These are phyloP conservation scores for Coemansia sp. DNA, from an alignment of 192 early-diverging fungal genomes.

Conservation along the genomic window DNA sequence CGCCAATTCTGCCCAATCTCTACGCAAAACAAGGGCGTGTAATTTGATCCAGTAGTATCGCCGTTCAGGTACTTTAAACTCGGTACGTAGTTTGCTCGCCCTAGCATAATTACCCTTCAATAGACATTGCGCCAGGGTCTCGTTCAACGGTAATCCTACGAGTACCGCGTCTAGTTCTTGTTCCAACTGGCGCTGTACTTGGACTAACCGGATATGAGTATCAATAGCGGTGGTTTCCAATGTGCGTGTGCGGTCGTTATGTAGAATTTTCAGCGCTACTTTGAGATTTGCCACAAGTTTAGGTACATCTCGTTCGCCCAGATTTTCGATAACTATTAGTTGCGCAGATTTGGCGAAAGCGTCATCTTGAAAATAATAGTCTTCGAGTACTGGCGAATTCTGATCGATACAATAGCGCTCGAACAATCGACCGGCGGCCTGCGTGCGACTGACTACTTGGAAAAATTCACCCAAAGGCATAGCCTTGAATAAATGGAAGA, in stretches of 20 bases:
- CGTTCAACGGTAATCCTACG: constrained; percentile 75
- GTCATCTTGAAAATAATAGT: constrained; percentile 99
- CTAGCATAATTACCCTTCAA: constrained; percentile 67
- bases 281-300: constrained; percentile 73
- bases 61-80: constrained; percentile 87
- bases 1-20: constrained; percentile 89
- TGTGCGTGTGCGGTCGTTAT: constrained; percentile 67
- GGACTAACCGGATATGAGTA: constrained; percentile 66
- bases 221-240: constrained; percentile 74
- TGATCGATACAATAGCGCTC: constrained; percentile 83
- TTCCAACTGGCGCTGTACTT: constrained; percentile 75
- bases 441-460: constrained; percentile 76
- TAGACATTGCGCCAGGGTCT: constrained; percentile 85
- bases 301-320: constrained; percentile 46
- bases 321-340: constrained; percentile 58
- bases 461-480: constrained; percentile 88
- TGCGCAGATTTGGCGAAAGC: constrained; percentile 62
- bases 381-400: constrained; percentile 75
- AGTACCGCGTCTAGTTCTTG: constrained; percentile 67
- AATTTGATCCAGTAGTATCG: constrained; percentile 92
- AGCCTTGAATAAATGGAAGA: constrained; percentile 89
- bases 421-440: constrained; percentile 81
- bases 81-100: constrained; percentile 78
- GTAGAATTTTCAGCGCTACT: constrained; percentile 70
- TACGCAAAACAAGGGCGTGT: constrained; percentile 73